Percentiles rank a stretch among this genome's conserved stretches.
These are phyloP conservation scores for Aspergillus arachidicola DNA, from an alignment of 2,329 filamentous ascomycete genomes.

Conservation along the genomic window DNA sequence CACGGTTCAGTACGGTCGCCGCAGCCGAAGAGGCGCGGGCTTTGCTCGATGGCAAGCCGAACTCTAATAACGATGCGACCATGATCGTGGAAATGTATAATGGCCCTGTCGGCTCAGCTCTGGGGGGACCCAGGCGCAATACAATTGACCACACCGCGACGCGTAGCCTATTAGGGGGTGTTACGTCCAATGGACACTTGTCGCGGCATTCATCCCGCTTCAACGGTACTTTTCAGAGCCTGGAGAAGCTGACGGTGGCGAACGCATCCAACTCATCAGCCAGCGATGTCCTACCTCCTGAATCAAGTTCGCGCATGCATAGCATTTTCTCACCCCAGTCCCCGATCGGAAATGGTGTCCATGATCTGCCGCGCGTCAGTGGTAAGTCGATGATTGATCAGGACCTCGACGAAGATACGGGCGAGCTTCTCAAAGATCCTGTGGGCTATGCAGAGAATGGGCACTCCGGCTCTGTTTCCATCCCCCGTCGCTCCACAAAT, in stretches of 20 bases:
- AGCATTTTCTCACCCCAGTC: constrained; percentile 65
- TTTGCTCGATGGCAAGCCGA: constrained; percentile 63
- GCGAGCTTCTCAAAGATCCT: constrained; percentile 63
- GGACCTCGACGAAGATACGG: constrained; percentile 65
- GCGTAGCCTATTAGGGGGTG: constrained; percentile 35
- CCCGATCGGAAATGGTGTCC: constrained; percentile 57
- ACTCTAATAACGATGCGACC: constrained; percentile 61
- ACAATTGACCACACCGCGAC: constrained; percentile 54
- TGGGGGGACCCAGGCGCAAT: constrained; percentile 48
- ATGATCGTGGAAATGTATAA: constrained; percentile 59
- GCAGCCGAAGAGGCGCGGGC: constrained; percentile 63
- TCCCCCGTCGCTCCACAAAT: constrained; percentile 68
- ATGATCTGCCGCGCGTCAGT: constrained; percentile 54
- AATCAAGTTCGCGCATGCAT: constrained; percentile 53
- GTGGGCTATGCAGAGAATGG: constrained; percentile 72
- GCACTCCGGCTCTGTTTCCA: constrained; percentile 43
- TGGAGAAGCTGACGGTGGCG: constrained; percentile 59
- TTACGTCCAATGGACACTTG: constrained; percentile 42
- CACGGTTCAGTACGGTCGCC: constrained; percentile 58
- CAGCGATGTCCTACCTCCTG: constrained; percentile 55
- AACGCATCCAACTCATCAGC: constrained; percentile 46
- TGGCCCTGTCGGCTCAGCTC: constrained; percentile 37
- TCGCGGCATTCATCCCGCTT: constrained; percentile 61
- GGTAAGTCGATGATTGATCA: constrained; percentile 68
- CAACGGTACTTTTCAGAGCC: constrained; percentile 62